Conservation (phyloP, 2,329 filamentous ascomycete genomes). For the Diaporthe ilicicola region DNA sequence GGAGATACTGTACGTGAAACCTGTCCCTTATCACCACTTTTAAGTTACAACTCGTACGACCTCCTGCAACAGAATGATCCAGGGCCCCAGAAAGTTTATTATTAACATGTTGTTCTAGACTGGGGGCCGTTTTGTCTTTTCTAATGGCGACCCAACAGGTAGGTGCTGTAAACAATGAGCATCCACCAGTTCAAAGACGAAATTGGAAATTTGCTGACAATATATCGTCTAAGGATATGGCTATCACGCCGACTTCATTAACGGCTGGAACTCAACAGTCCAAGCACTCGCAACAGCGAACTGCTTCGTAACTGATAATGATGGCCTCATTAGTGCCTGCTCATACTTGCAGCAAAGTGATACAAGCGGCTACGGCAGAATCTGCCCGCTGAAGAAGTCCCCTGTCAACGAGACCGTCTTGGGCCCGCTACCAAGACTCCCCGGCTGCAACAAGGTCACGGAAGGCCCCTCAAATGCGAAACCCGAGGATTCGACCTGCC, state of each 20-base stretch:
- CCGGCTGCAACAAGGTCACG: background rate
- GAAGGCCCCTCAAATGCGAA: background rate
- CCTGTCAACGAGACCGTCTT: constrained; percentile 2
- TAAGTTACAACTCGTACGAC: background rate
- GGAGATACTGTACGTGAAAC: background rate
- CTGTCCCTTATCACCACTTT: background rate
- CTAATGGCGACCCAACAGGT: constrained; percentile 5
- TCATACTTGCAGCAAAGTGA: constrained; percentile 42
- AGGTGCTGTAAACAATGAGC: background rate
- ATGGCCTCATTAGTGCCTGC: constrained; percentile 46
- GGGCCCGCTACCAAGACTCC: background rate
- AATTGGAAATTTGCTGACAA: background rate
- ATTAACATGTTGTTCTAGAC: background rate
- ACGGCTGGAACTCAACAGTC: constrained; percentile 53
- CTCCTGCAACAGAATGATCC: background rate
- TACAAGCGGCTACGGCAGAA: constrained; percentile 45
- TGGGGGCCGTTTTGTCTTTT: background rate
- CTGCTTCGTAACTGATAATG: constrained; percentile 39
- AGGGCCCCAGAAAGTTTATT: background rate
- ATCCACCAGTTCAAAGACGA: background rate
- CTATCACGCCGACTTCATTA: constrained; percentile 63
- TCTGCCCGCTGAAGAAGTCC: constrained; percentile 52
- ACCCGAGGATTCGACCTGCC: background rate
- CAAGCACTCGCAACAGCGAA: constrained; percentile 47
- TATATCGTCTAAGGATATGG: constrained; percentile 48